Base-by-base conservation (phyloP, 495 filamentous ascomycete species). In the Wilcoxina mikolae region DNA sequence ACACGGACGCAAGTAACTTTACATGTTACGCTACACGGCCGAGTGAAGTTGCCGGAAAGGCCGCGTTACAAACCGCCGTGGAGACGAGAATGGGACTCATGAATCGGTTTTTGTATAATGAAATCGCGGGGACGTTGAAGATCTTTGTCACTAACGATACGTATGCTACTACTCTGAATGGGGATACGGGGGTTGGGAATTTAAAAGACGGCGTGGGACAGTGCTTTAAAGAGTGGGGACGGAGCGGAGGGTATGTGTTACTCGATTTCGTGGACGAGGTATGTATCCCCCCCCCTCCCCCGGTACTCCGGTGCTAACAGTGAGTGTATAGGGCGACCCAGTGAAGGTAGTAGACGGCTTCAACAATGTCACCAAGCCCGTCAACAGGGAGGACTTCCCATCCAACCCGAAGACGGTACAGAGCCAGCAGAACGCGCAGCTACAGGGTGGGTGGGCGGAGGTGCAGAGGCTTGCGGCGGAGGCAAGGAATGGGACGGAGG, bases 41-140 rank as follows among this genome's bases (percentile, higher is more conserved):
- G 0, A 38, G 59, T 0, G 29, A 51, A n/a, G 52, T 64, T 1
- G 56, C 72, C 7, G 69, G 63, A 27, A 59, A 39, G 64, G 73
- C 7, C 68, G 72, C 3, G 58, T 70, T 17, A 58, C 70, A 7
- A 66, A 24, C 28, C 3, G 78, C 7, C 70, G 29, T 56, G 0
- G 57, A 61, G 0, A 70, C 69, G 4, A 58, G 70, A 20, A 57
- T 87, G 46, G 76, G 79, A 0, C 68, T 87, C 4, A 70, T 85
- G 69, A 87, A 89, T 71, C 83, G 87, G 66, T 87, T 87, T 62
- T 64, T 79, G 57, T 78, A 85, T 65, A 72, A 74, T 31, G 11
- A 43, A 4, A 43, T 45, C 23, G 7, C 35, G 2, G 67, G 71
- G 20, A 46, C 26, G 1, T 25, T 70, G 0, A 75, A 75, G 5